A percentile compares a stretch with the other conserved stretches of the same genome.
These are phyloP conservation scores for Pichia sp. DNA, from an alignment of 1,139 yeast genomes.

Conservation along the genomic window DNA sequence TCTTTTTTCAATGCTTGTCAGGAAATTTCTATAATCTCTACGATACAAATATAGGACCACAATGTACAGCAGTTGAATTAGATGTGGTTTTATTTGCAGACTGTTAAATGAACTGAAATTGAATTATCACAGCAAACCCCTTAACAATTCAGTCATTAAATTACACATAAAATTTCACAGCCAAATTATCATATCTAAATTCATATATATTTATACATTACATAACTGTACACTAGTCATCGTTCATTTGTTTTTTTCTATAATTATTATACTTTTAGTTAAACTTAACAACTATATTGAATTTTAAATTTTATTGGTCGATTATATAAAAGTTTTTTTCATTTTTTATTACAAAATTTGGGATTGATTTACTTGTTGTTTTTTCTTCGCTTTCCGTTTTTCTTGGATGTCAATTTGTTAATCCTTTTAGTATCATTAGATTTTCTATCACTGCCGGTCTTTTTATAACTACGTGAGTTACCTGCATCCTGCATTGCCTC, in stretches of 20 bases:
- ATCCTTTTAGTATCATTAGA: slow-evolving; percentile 27
- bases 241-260: neutral
- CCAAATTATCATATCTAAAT: no score
- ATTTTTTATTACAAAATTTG: no score
- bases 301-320: neutral
- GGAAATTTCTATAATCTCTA: slow-evolving; percentile 78
- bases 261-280: neutral
- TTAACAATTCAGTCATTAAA: neutral
- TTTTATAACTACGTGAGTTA: slow-evolving; percentile 49
- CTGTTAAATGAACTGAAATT: slow-evolving; percentile 25
- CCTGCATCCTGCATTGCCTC: slow-evolving; percentile 45
- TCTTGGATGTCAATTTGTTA: slow-evolving; percentile 12
- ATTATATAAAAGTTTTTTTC: neutral
- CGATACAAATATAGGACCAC: slow-evolving; percentile 58
- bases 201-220: neutral
- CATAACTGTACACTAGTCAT: slow-evolving; percentile 1
- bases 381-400: slow-evolving; percentile 10
- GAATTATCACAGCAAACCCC: neutral
- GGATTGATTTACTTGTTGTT: neutral
- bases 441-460: slow-evolving; percentile 63
- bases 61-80: slow-evolving; percentile 60
- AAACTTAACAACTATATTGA: neutral
- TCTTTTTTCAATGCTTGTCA: slow-evolving; percentile 70
- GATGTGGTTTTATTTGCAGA: slow-evolving; percentile 47
- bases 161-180: neutral